These are phyloP conservation scores for Aspergillus cavernicola DNA, from an alignment of 495 filamentous ascomycete species.

Conservation along the genomic window DNA sequence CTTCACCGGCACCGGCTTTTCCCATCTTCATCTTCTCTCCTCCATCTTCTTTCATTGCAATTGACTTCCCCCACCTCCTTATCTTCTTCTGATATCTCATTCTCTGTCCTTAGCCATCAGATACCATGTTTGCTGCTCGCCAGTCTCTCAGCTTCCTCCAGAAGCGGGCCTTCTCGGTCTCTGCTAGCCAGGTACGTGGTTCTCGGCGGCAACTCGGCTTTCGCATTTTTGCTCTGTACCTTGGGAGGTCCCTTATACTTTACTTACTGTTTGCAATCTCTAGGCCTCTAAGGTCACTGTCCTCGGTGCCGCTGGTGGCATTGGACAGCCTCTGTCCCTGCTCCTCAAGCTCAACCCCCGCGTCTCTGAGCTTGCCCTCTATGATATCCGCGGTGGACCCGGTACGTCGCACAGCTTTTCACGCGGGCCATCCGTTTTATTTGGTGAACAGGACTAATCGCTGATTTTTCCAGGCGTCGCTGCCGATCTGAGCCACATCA, in stretches of 20 bases:
- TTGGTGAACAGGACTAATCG: conserved; percentile 8
- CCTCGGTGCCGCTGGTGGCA: conserved; percentile 93
- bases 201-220: conserved; percentile 9
- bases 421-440: not conserved
- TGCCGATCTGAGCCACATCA: conserved; percentile 96
- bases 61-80: conserved; percentile 8
- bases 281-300: conserved; percentile 96
- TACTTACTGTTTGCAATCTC: conserved; percentile 31
- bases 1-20: conserved; percentile 24
- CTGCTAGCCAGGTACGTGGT: conserved; percentile 73
- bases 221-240: conserved; percentile 7
- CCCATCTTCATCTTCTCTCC: conserved; percentile 16
- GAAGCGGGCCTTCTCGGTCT: conserved; percentile 90
- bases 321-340: conserved; percentile 95
- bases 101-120: conserved; percentile 13
- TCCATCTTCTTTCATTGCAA: conserved; percentile 12
- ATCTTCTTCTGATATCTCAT: conserved; percentile 16
- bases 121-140: conserved; percentile 74
- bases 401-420: conserved; percentile 54
- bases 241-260: conserved; percentile 13
- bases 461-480: conserved; percentile 69
- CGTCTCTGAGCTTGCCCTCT: conserved; percentile 87
- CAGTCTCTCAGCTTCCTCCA: conserved; percentile 68
- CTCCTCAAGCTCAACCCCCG: conserved; percentile 97
- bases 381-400: conserved; percentile 93